These are phyloP conservation scores for Fimicolochytrium jonesii DNA, from an alignment of 192 early-diverging fungal genomes.

Conservation along the genomic window DNA sequence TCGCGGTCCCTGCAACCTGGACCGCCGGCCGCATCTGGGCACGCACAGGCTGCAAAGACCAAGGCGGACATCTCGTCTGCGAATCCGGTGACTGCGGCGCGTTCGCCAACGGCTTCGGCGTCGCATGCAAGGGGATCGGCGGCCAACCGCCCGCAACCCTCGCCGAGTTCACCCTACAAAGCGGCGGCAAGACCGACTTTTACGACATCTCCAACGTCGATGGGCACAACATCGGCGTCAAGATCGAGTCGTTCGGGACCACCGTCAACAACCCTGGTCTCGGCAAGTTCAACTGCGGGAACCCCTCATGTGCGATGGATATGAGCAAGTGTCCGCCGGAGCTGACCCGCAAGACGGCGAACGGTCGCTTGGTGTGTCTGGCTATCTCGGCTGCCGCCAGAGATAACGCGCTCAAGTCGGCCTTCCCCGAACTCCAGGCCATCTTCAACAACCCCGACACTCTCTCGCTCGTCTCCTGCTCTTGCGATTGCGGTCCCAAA, in stretches of 20 bases:
- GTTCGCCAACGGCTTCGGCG: constrained; percentile 15
- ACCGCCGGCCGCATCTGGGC: constrained; percentile 24
- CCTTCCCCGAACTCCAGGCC: not conserved
- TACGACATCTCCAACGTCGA: constrained; percentile 35
- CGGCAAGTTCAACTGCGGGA: constrained; percentile 25
- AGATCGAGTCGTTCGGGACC: constrained; percentile 22
- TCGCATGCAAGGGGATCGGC: constrained; percentile 23
- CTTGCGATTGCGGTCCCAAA: constrained; percentile 16
- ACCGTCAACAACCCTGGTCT: constrained; percentile 14
- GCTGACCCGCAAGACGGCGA: too few species aligned
- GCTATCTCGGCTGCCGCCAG: too few species aligned
- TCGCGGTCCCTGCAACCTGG: constrained; percentile 9
- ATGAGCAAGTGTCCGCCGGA: too few species aligned
- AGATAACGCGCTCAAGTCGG: too few species aligned
- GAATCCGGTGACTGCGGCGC: constrained; percentile 28
- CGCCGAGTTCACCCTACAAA: constrained; percentile 32
- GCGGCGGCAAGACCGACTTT: constrained; percentile 21
- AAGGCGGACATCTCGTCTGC: constrained; percentile 17
- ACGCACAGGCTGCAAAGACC: constrained; percentile 13
- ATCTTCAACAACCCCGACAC: constrained; percentile 17
- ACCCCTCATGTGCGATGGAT: constrained; percentile 24
- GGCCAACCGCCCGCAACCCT: constrained; percentile 27
- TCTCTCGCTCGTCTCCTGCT: constrained; percentile 16
- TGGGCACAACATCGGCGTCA: constrained; percentile 25
- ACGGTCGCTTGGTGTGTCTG: too few species aligned